Evolutionary conservation across 768 basidiomycete genomes (phyloP).

Genomic region (Leccinum pellstonianum): DNA sequence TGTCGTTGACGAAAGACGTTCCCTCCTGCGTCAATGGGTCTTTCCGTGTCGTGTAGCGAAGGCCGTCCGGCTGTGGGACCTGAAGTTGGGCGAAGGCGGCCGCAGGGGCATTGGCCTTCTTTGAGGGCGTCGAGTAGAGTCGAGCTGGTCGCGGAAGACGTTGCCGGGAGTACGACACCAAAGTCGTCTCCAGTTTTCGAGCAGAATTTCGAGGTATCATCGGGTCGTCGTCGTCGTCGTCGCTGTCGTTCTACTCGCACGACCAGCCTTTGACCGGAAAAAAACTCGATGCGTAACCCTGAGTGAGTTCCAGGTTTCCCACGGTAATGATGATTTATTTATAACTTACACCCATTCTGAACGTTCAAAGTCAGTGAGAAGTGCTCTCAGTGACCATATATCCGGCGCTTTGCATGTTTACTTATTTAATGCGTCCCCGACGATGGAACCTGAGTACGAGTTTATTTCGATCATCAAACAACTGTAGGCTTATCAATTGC

Average conservation of each 20-base stretch:
- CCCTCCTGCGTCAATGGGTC: constrained; percentile 21
- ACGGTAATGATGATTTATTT: too few species aligned
- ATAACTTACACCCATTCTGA: too few species aligned
- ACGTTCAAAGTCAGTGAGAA: too few species aligned
- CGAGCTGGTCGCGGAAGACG: constrained; percentile 67
- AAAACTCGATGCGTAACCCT: constrained; percentile 4
- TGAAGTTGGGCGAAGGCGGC: constrained; percentile 41
- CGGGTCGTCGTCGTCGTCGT: neutral
- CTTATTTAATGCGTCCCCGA: too few species aligned
- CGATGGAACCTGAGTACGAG: too few species aligned
- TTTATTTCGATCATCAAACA: too few species aligned
- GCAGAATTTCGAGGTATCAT: constrained; percentile 34
- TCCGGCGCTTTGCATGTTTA: too few species aligned
- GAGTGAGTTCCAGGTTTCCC: too few species aligned
- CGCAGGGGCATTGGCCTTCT: constrained; percentile 53
- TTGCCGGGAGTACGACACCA: constrained; percentile 62
- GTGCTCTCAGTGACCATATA: too few species aligned
- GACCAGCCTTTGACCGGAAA: constrained; percentile 7
- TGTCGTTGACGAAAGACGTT: constrained; percentile 32
- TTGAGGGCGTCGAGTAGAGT: constrained; percentile 67
- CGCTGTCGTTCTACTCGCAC: constrained; percentile 15
- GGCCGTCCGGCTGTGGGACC: constrained; percentile 36
- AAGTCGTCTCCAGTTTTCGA: constrained; percentile 37
- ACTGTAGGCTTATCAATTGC: too few species aligned
- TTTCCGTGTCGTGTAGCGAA: constrained; percentile 34